Conservation (phyloP, 768 basidiomycete genomes). For the Tephrocybe sp. region DNA sequence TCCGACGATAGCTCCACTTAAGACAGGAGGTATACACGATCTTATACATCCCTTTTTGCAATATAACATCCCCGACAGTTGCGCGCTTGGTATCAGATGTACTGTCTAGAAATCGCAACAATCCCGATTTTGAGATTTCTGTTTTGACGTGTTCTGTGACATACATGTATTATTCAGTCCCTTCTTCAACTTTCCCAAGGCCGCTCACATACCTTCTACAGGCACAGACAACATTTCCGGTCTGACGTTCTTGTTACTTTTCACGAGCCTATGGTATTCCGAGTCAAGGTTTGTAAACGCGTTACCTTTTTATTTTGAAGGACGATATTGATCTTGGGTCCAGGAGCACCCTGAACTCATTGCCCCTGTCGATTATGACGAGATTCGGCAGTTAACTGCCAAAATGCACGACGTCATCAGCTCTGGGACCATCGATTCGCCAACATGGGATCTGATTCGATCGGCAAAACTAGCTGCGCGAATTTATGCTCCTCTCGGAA, state of each 20-base stretch:
- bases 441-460: conserved; percentile 79
- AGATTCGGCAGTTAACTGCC: conserved; percentile 60
- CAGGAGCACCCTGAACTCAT: conserved; percentile 75
- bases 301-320: background rate
- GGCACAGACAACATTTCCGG: conserved; percentile 85
- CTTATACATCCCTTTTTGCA: background rate
- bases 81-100: conserved; percentile 81
- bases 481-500: conserved; percentile 88
- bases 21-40: conserved; percentile 69
- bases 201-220: conserved; percentile 23
- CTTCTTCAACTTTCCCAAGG: background rate
- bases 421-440: conserved; percentile 79
- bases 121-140: conserved; percentile 70
- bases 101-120: conserved; percentile 63
- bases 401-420: conserved; percentile 69
- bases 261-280: conserved; percentile 66
- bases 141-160: conserved; percentile 80
- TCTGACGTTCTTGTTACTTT: conserved; percentile 87
- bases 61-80: conserved; percentile 43
- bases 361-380: conserved; percentile 59
- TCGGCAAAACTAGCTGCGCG: conserved; percentile 75
- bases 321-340: conserved; percentile 4
- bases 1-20: conserved; percentile 83
- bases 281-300: conserved; percentile 55
- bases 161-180: conserved; percentile 56